phyloP scores from a whole-genome alignment of 345 rosid species.

The Mallotus nudiflorus region DNA sequence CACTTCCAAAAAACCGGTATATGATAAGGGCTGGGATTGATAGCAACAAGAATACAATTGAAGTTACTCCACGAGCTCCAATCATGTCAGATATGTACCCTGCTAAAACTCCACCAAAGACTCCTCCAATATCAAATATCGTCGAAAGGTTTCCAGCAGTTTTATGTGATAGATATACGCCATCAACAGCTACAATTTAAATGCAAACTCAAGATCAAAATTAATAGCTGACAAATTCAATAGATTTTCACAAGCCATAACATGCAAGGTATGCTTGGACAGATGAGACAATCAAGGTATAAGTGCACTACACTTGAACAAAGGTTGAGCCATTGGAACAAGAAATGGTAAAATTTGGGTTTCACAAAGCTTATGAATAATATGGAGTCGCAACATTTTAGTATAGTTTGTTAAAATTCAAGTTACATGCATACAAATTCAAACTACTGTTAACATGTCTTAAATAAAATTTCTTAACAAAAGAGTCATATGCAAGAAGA shows the following conservation, averaged over 20 bases:
- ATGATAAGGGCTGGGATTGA: slow-evolving; percentile 71
- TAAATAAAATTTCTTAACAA: neutral
- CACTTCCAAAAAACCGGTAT: slow-evolving; percentile 68
- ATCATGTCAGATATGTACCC: slow-evolving; percentile 75
- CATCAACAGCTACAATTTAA: slow-evolving; percentile 70
- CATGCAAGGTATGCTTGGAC: neutral
- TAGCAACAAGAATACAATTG: slow-evolving; percentile 58
- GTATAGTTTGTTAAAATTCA: neutral
- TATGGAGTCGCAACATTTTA: neutral
- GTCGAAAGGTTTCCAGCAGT: slow-evolving; percentile 85
- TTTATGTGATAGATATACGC: slow-evolving; percentile 73
- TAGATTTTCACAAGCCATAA: neutral
- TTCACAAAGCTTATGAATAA: neutral
- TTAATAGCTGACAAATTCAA: neutral
- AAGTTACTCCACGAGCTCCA: slow-evolving; percentile 79
- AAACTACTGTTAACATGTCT: neutral
- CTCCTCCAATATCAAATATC: slow-evolving; percentile 79
- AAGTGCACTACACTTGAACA: neutral
- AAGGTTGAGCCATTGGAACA: slow-evolving; percentile 1
- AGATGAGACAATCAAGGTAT: neutral
- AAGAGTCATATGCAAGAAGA: neutral
- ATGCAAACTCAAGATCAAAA: slow-evolving; percentile 15
- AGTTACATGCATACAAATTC: neutral
- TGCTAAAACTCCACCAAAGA: slow-evolving; percentile 77
- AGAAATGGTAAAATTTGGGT: neutral